Evolutionary conservation across 352 stramenopile genomes (phyloP), one percentile per base, ranked within the genome.

Genomic region (Globisporangium cederbergense): DNA sequence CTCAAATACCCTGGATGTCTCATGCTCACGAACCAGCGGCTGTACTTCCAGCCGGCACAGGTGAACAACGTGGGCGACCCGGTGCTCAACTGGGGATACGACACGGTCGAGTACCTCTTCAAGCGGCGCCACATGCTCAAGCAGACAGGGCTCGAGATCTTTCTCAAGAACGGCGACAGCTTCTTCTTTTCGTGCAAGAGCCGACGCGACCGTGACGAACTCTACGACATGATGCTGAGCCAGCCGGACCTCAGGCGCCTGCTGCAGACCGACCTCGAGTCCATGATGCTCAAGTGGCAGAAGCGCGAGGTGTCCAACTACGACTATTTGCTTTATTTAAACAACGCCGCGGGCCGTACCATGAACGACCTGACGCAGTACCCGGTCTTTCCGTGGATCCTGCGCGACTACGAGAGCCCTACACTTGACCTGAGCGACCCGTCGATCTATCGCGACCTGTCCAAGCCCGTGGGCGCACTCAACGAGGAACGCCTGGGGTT

Each of bases 301-400:
- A 77, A 78, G 18, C 72, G 81, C 4, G 82, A 93, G 52, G 87
- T 99, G 46, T 98, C 91, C 13, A 99, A 99, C 67, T 99, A 96
- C 45, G 87, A 96, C 36, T 98, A 98, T 61, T 67, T 97, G 13
- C 68, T 89, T 52, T 94, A 93, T 63, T 70, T 98, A 32, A 98
- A 98, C 73, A 96, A 94, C 53, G 73, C 88, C 42, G 87, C 89
- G 1, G 90, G 89, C 1, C 81, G 91, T 40, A 95, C 84, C 20
- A 84, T 90, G 60, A 97, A 97, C 56, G 91, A 98, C 57, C 68
- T 98, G 38, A 97, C 86, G 13, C 96, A 99, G 63, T 99, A 99
- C 73, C 96, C 96, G 0, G 93, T 99, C 16, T 98, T 99, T 76
- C 97, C 97, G 25, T 99, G 97, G 97, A 82, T 99, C 13, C 58